Percentiles rank a stretch among this genome's conserved stretches.
Evolutionary conservation across 768 basidiomycete species (phyloP).

Genomic region (Leccinum aurantiacum): DNA sequence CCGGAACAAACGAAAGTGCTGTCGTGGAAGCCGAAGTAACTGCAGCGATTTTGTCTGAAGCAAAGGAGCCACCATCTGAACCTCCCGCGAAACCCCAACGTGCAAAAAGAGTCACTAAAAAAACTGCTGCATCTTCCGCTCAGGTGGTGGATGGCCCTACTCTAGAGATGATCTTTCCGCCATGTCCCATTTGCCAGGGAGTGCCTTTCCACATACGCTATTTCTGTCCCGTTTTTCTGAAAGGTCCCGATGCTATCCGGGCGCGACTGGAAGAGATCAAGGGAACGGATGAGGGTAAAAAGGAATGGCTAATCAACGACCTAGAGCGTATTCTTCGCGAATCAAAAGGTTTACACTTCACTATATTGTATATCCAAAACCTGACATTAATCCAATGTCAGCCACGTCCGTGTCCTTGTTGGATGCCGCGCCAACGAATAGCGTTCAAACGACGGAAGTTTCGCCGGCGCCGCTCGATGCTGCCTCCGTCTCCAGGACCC

Average conservation of each 20-base stretch:
- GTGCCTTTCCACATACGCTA: constrained; percentile 48
- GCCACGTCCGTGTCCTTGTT: constrained; percentile 1
- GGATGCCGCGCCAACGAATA: constrained; percentile 1
- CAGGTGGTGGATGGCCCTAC: not conserved
- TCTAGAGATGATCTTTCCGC: constrained; percentile 5
- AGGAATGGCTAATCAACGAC: constrained; percentile 39
- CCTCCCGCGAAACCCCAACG: constrained; percentile 11
- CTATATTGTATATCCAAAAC: not conserved
- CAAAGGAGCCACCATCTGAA: constrained; percentile 7
- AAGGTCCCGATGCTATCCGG: constrained; percentile 43
- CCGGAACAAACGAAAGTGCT: constrained; percentile 18
- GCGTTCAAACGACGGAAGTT: constrained; percentile 1
- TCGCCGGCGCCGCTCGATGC: not conserved
- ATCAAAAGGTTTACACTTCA: constrained; percentile 26
- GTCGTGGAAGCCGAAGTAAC: constrained; percentile 17
- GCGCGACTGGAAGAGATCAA: constrained; percentile 47
- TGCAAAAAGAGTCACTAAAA: constrained; percentile 11
- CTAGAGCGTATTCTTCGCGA: constrained; percentile 37
- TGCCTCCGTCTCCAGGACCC: constrained; percentile 13
- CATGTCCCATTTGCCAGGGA: constrained; percentile 48
- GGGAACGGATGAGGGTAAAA: constrained; percentile 20
- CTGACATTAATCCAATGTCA: constrained; percentile 15
- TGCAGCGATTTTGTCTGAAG: constrained; percentile 18
- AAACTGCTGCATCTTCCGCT: not conserved
- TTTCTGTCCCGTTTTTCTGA: constrained; percentile 47